Conservation (phyloP, 371 early-diverging fungal species). For the Mortierella sp. region DNA sequence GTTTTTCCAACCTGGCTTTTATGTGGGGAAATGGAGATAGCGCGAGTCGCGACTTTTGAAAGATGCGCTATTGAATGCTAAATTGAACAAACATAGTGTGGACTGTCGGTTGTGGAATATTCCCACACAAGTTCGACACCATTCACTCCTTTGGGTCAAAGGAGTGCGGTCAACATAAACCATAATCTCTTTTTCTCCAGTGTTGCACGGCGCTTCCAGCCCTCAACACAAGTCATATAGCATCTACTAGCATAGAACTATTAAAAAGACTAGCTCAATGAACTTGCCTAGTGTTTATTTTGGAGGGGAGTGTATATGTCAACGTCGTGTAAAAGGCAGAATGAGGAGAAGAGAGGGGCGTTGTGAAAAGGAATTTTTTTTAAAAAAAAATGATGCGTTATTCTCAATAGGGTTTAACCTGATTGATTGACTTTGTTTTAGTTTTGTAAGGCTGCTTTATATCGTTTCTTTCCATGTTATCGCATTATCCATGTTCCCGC, state of each 20-base stretch:
- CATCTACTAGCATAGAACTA: background rate
- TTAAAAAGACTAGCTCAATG: conserved; percentile 5
- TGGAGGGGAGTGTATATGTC: conserved; percentile 31
- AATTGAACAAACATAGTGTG: too few relatives aligned
- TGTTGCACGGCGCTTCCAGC: too few relatives aligned
- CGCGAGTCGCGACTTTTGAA: too few relatives aligned
- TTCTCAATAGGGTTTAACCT: background rate
- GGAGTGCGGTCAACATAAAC: too few relatives aligned
- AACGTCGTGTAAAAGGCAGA: background rate
- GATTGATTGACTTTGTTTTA: background rate
- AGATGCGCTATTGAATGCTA: too few relatives aligned
- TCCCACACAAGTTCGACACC: too few relatives aligned
- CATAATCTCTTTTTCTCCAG: too few relatives aligned
- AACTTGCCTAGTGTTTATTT: conserved; percentile 22
- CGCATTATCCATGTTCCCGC: conserved; percentile 6
- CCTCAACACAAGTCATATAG: too few relatives aligned
- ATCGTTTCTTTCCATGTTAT: conserved; percentile 14
- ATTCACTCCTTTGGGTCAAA: too few relatives aligned
- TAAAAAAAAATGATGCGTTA: conserved; percentile 4
- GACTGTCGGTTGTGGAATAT: too few relatives aligned
- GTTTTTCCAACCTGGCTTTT: too few relatives aligned
- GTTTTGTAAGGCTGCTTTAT: conserved; percentile 21
- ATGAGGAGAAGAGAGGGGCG: background rate
- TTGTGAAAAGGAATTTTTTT: conserved; percentile 1
- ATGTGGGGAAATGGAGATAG: too few relatives aligned